A percentile compares a stretch with the other conserved stretches of the same genome.
These are phyloP conservation scores for Aurifilum marmelostoma DNA, from an alignment of 2,329 filamentous ascomycete species.

Conservation along the genomic window DNA sequence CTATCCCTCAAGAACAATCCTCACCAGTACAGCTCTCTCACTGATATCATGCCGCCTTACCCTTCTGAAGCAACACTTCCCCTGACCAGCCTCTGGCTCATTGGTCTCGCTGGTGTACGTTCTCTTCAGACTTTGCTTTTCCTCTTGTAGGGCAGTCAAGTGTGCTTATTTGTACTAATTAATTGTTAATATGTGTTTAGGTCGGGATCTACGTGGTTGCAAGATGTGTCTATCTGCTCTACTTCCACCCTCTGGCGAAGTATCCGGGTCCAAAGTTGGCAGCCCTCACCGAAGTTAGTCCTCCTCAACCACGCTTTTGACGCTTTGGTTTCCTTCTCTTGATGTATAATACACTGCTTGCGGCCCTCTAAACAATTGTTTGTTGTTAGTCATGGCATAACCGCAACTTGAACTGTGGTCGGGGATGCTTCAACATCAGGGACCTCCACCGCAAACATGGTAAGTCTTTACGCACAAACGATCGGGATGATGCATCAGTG, in stretches of 20 bases:
- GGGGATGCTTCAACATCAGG: constrained; percentile 17
- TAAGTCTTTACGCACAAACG: constrained; percentile 1
- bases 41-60: constrained; percentile 9
- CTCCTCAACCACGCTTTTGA: no score
- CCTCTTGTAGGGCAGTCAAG: no score
- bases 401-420: constrained; percentile 9
- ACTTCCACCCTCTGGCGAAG: constrained; percentile 23
- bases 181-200: no score
- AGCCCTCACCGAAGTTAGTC: constrained; percentile 20
- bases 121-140: neutral
- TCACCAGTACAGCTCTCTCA: neutral
- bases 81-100: constrained; percentile 16
- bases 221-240: constrained; percentile 18
- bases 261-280: constrained; percentile 24
- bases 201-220: constrained; percentile 6
- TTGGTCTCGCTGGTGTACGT: constrained; percentile 24
- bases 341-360: neutral
- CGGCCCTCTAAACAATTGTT: neutral
- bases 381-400: neutral
- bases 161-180: neutral
- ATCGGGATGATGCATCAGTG: neutral
- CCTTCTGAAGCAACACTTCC: neutral
- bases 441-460: constrained; percentile 22
- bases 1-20: neutral
- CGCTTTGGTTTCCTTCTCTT: no score